phyloP scores from a whole-genome alignment of 2,329 filamentous ascomycete genomes.

The Penicillium sp. region DNA sequence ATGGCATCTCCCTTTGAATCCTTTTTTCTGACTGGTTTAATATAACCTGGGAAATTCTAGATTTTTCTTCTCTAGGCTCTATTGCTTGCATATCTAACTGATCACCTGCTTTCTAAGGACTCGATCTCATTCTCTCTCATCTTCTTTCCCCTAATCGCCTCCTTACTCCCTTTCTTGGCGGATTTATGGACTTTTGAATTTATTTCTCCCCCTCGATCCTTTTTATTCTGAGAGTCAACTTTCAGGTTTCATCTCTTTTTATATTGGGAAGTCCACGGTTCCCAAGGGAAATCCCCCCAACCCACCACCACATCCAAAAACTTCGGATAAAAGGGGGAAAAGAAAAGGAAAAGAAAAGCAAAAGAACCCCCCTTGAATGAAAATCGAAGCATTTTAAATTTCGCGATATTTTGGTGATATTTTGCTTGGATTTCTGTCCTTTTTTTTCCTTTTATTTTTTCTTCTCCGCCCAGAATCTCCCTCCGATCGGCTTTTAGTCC shows the following conservation, averaged over 20 bases:
- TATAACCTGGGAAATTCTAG: no score
- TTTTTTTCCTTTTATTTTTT: conserved; percentile 9
- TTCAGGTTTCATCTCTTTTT: background rate
- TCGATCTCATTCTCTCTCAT: background rate
- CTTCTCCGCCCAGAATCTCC: conserved; percentile 10
- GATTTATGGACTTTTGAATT: conserved; percentile 11
- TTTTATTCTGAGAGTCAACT: background rate
- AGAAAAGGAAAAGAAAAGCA: conserved; percentile 1
- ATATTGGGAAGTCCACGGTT: background rate
- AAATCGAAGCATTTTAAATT: background rate
- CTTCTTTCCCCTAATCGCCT: background rate
- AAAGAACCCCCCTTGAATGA: conserved; percentile 11
- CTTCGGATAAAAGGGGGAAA: background rate
- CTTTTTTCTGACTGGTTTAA: background rate
- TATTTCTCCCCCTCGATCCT: conserved; percentile 7
- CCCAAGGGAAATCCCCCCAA: background rate
- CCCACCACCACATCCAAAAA: background rate
- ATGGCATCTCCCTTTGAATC: background rate
- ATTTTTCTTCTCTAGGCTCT: background rate
- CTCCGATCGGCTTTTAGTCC: conserved; percentile 13
- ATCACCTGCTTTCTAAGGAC: background rate
- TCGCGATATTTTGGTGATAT: conserved; percentile 13
- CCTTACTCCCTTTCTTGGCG: conserved; percentile 19
- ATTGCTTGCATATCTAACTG: background rate
- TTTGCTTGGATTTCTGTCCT: conserved; percentile 10